Evolutionary conservation across 1,139 yeast genomes (phyloP).

Genomic region (Taphrina pruni): DNA sequence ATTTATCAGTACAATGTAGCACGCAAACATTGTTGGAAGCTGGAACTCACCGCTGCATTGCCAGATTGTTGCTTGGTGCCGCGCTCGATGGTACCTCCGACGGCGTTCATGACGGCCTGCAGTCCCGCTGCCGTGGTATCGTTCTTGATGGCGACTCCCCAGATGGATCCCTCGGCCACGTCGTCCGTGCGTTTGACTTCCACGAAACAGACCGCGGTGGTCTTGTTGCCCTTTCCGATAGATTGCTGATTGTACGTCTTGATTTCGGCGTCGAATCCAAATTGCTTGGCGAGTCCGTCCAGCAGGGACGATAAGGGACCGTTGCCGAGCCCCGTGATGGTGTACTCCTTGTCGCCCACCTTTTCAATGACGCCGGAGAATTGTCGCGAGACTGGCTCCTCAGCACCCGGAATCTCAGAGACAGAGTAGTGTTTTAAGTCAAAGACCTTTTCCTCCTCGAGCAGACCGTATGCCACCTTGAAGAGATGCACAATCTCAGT

Average conservation of each 20-base stretch:
- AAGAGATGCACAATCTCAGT: constrained; percentile 78
- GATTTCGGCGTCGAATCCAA: constrained; percentile 70
- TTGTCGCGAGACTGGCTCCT: constrained; percentile 54
- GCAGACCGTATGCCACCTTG: constrained; percentile 69
- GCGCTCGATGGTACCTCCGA: constrained; percentile 34
- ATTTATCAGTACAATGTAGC: background rate
- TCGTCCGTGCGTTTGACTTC: constrained; percentile 59
- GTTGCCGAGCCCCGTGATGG: constrained; percentile 71
- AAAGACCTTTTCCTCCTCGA: constrained; percentile 53
- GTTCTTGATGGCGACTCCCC: constrained; percentile 96
- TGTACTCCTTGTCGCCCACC: constrained; percentile 54
- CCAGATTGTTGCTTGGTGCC: constrained; percentile 36
- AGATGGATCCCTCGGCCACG: constrained; percentile 51
- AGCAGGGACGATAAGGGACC: constrained; percentile 94
- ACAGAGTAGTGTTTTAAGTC: constrained; percentile 49
- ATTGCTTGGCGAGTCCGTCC: constrained; percentile 69
- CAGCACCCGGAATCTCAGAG: constrained; percentile 51
- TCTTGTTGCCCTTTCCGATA: constrained; percentile 80
- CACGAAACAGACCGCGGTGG: constrained; percentile 90
- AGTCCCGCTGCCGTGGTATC: constrained; percentile 92
- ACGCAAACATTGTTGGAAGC: background rate
- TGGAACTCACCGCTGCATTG: constrained; percentile 14
- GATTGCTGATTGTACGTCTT: constrained; percentile 90
- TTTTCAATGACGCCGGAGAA: constrained; percentile 60
- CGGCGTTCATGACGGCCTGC: constrained; percentile 60